Evolutionary conservation across 129 eudicot species (phyloP), one percentile per base, ranked within the genome.

Genomic region (Centella asiatica): DNA sequence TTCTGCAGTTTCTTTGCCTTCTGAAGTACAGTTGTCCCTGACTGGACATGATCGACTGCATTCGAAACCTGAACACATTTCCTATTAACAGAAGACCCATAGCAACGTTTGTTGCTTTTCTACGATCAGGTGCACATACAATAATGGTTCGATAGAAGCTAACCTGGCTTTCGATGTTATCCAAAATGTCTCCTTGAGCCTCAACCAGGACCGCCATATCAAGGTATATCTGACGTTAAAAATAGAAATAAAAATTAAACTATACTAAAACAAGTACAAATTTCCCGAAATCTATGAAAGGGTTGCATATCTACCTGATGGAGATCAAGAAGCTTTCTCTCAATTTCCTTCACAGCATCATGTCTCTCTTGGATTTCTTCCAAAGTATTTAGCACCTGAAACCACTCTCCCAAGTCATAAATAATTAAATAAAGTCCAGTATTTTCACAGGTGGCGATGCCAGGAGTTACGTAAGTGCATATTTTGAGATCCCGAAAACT

Each of bases 361-460:
- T 87, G 96, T 67, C 99, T 75, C 77, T 92, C 99, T 71, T 92
- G 99, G 60, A 92, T 92, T 74, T 92, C 99, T 71, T 81, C 95
- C 48, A 92, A 45, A 24, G 99, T 92, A 66, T 78, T 83, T 71
- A 87, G 68, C 24, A 92, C 83, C 99, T 92, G 70, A 36, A 76
- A 59, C 25, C 44, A 51, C 22, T 19, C 33, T 50, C 56, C 49
- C 47, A 51, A 5, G 26, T 6, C 50, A 19, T 42, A 46, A 53
- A 57, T 22, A 32, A n/a, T 20, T 0, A 31, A 23, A 44, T 9
- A 19, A 12, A 18, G 24, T 51, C 32, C 32, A 15, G 31, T 3
- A 44, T 12, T 24, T 24, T 26, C 32, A 51, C 23, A 48, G 53
- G 31, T 22, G 32, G n/a, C 25, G 29, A 24, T 24, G n/a, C 5